phyloP scores from a whole-genome alignment of 176 grass and related monocot species.

The Hyparrhenia diplandra region DNA sequence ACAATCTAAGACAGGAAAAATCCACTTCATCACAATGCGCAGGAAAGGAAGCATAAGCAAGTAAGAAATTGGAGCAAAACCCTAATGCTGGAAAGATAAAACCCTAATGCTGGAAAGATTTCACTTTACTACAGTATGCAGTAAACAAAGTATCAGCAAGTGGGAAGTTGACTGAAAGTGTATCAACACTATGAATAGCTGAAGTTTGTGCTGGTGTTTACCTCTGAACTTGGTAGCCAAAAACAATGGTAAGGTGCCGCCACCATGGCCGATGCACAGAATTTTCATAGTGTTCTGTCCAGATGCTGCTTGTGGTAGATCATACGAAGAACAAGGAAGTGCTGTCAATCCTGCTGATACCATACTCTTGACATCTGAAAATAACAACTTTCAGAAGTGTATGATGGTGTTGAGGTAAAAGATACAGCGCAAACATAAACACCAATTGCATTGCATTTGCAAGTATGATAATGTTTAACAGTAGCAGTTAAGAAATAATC shows the following conservation, averaged over 20 bases:
- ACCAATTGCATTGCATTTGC: background rate
- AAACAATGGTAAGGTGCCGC: constrained; percentile 74
- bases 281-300: constrained; percentile 61
- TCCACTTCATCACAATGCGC: background rate
- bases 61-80: background rate
- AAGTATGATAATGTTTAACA: background rate
- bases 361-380: constrained; percentile 87
- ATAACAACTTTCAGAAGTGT: constrained; percentile 5
- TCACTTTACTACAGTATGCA: background rate
- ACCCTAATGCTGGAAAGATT: background rate
- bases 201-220: constrained; percentile 12
- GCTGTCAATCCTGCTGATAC: constrained; percentile 65
- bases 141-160: background rate
- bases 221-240: constrained; percentile 86
- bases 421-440: background rate
- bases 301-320: constrained; percentile 59
- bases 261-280: constrained; percentile 89
- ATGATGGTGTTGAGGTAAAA: background rate
- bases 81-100: background rate
- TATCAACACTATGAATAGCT: background rate
- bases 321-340: constrained; percentile 53
- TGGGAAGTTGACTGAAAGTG: background rate
- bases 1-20: background rate
- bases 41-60: constrained; percentile 4
- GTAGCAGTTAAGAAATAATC: background rate